A percentile compares a stretch with the other conserved stretches of the same genome.
These are phyloP conservation scores for Retiboletus fuscus DNA, from an alignment of 1,284 basidiomycete species.

Conservation along the genomic window DNA sequence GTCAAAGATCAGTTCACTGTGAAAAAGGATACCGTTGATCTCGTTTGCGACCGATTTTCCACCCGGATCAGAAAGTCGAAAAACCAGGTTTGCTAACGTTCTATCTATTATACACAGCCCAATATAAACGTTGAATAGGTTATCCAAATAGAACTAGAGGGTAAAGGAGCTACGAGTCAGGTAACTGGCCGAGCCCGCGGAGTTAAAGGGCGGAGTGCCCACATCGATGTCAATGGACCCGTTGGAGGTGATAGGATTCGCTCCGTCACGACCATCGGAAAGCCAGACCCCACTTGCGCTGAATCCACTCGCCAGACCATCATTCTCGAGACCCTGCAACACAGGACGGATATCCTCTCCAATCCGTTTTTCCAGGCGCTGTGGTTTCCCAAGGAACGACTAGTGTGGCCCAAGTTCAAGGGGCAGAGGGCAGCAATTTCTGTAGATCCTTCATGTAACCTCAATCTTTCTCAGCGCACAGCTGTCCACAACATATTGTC, in stretches of 20 bases:
- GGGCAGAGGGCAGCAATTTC: conserved; percentile 1
- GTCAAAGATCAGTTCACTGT: conserved; percentile 45
- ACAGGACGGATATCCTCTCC: conserved; percentile 46
- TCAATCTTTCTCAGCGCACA: conserved; percentile 56
- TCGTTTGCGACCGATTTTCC: conserved; percentile 57
- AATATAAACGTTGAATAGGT: conserved; percentile 25
- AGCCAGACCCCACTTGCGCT: conserved; percentile 54
- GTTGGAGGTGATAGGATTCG: conserved; percentile 39
- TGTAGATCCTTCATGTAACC: conserved; percentile 14
- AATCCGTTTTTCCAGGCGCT: conserved; percentile 51
- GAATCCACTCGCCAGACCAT: conserved; percentile 52
- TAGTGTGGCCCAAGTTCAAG: no score
- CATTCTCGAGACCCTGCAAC: conserved; percentile 55
- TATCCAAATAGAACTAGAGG: conserved; percentile 34
- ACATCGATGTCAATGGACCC: conserved; percentile 39
- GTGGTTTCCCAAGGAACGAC: no score
- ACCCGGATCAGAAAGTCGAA: conserved; percentile 50
- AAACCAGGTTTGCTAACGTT: conserved; percentile 49
- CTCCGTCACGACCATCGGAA: conserved; percentile 57
- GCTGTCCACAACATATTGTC: conserved; percentile 56
- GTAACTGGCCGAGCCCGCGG: conserved; percentile 32
- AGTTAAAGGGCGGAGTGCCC: conserved; percentile 41
- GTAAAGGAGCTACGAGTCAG: conserved; percentile 9
- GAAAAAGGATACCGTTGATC: conserved; percentile 45
- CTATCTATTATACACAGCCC: neutral